Percentiles rank a stretch among this genome's conserved stretches.
phyloP scores from a whole-genome alignment of 768 basidiomycete species.

The Termitomyces sp. region DNA sequence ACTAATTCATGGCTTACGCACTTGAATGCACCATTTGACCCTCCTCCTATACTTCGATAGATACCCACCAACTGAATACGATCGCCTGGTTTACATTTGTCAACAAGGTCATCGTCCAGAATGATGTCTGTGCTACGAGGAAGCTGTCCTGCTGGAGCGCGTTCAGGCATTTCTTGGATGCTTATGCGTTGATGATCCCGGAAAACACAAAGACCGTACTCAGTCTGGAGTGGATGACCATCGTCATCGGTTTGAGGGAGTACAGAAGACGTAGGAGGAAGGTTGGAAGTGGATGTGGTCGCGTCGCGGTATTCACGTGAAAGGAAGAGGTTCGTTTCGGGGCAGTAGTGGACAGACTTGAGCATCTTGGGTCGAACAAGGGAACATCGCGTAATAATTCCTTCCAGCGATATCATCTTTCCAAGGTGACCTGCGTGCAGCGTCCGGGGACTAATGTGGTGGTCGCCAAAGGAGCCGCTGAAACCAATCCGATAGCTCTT shows the following conservation, averaged over 20 bases:
- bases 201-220: conserved; percentile 90
- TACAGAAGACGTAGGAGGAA: conserved; percentile 81
- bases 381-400: conserved; percentile 97
- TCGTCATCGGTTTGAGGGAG: conserved; percentile 93
- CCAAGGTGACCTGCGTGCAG: conserved; percentile 86
- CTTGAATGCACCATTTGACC: conserved; percentile 93
- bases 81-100: conserved; percentile 97
- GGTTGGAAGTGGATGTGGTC: conserved; percentile 81
- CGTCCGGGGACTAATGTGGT: conserved; percentile 94
- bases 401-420: conserved; percentile 96
- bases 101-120: conserved; percentile 94
- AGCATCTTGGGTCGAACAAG: conserved; percentile 99
- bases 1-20: conserved; percentile 34
- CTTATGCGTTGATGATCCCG: conserved; percentile 96
- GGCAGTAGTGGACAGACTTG: conserved; percentile 93
- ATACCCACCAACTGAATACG: conserved; percentile 95
- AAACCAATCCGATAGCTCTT: conserved; percentile 88
- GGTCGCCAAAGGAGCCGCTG: conserved; percentile 96
- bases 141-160: conserved; percentile 95
- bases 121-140: conserved; percentile 96
- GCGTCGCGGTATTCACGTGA: conserved; percentile 91
- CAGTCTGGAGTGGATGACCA: conserved; percentile 82
- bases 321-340: conserved; percentile 82
- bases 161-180: conserved; percentile 99
- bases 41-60: conserved; percentile 92